Conservation (phyloP, 129 eudicot genomes). For the Smallanthus sonchifolius region DNA sequence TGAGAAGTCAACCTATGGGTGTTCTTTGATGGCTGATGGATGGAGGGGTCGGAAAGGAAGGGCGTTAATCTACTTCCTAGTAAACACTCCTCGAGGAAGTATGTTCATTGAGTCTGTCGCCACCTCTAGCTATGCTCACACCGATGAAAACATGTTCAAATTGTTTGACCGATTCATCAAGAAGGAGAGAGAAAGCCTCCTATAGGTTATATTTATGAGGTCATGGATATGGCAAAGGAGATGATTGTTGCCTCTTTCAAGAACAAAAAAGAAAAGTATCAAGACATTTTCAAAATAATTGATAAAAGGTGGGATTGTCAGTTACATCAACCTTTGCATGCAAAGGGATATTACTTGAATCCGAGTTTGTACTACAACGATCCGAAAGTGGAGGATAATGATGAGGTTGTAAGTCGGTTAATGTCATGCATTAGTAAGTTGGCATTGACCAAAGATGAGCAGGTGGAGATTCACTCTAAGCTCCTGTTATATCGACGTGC, state of each 20-base stretch:
- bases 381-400: no score
- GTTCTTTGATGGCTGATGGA: background rate
- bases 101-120: slow-evolving; percentile 1
- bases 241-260: slow-evolving; percentile 20
- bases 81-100: slow-evolving; percentile 3
- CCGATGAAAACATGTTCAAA: background rate
- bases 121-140: background rate
- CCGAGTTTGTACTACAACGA: no score
- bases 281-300: slow-evolving; percentile 7
- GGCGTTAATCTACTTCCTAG: background rate
- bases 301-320: slow-evolving; percentile 9
- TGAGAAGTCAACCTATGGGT: background rate
- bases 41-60: slow-evolving; percentile 7
- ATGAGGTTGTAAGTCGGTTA: no score
- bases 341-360: slow-evolving; percentile 1
- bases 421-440: no score
- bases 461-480: no score
- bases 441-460: no score
- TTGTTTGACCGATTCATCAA: background rate
- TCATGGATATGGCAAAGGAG: slow-evolving; percentile 38
- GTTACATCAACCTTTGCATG: background rate
- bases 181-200: slow-evolving; percentile 24
- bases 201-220: slow-evolving; percentile 20
- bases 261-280: background rate
- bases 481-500: no score